These are phyloP conservation scores for Aspergillus taichungensis DNA, from an alignment of 495 filamentous ascomycete species.

Conservation along the genomic window DNA sequence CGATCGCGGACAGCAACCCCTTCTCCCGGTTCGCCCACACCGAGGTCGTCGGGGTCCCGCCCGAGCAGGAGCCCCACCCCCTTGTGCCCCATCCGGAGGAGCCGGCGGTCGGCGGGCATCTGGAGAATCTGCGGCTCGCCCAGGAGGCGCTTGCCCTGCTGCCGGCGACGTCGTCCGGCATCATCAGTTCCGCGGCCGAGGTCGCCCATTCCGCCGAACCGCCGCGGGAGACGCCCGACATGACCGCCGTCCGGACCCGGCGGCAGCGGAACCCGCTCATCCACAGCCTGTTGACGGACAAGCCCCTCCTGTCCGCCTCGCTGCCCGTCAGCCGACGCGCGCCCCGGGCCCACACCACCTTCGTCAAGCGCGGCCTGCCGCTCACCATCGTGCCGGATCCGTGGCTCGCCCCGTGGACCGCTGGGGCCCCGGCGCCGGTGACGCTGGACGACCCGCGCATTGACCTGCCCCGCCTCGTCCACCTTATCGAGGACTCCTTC, in stretches of 20 bases:
- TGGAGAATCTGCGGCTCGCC: slow-evolving; percentile 66
- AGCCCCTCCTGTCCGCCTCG: slow-evolving; percentile 84
- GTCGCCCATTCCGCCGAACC: slow-evolving; percentile 56
- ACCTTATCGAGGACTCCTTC: slow-evolving; percentile 94
- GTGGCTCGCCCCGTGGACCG: slow-evolving; percentile 51
- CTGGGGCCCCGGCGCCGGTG: slow-evolving; percentile 48
- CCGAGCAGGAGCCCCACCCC: slow-evolving; percentile 1
- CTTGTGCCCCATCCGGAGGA: slow-evolving; percentile 7
- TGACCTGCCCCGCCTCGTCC: slow-evolving; percentile 69
- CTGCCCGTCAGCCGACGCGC: slow-evolving; percentile 58
- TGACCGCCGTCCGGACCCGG: slow-evolving; percentile 63
- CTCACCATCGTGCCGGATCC: slow-evolving; percentile 74
- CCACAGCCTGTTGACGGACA: slow-evolving; percentile 93
- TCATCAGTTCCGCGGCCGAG: slow-evolving; percentile 79
- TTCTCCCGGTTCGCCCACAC: slow-evolving; percentile 36
- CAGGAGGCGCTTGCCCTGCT: slow-evolving; percentile 61
- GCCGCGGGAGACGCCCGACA: slow-evolving; percentile 28
- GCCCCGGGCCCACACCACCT: slow-evolving; percentile 50
- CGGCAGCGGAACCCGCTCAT: slow-evolving; percentile 84
- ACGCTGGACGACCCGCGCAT: slow-evolving; percentile 69
- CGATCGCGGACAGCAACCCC: slow-evolving; percentile 32
- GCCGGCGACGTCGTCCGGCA: slow-evolving; percentile 75
- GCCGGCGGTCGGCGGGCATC: slow-evolving; percentile 40
- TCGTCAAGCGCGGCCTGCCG: slow-evolving; percentile 86
- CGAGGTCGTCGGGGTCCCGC: slow-evolving; percentile 19